Evolutionary conservation across 495 filamentous ascomycete species (phyloP), one percentile per base, ranked within the genome.

Genomic region (Penicillium egyptiacum): DNA sequence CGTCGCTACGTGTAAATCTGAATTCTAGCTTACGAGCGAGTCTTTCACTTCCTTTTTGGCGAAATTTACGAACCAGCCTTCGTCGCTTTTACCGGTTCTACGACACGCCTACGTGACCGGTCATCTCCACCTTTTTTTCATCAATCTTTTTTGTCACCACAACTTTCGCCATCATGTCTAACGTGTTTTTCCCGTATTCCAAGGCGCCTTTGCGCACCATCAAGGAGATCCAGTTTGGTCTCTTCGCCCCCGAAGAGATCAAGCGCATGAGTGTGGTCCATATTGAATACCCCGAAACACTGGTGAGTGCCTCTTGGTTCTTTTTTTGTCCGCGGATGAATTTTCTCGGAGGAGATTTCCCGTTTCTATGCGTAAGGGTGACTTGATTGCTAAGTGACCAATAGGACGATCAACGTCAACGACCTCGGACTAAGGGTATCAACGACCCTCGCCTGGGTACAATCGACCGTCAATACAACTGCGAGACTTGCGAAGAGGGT

Each of bases 161-260:
- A 51, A 68, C 46, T 50, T 50, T 69, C 60, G 70, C 73, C 69
- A 91, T 67, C 67, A 98, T 97, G 94, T 86, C 92, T 81, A 94
- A 95, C 78, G 87, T 96, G 65, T 87, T 87, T 68, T 96, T 96
- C 63, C 82, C 88, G 54, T 88, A 90, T 70, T 98, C 94, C 63
- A 92, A 90, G 80, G 94, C 94, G 84, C 91, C 92, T 64, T 79
- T 96, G 82, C 91, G 91, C 79, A 91, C 87, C 54, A 90, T 99
- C 60, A 85, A 96, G 81, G 94, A 98, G 82, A 96, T 99, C 60
- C 95, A 98, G 78, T 99, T 99, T 74, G 94, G 94, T 65, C 85
- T 99, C 57, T 79, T 96, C 66, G 92, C 92, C 17, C 94, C 95
- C 1, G 93, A 98, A 69, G 95, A 99, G 74, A 95, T 96, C 75